These are phyloP conservation scores for Dysphania ambrosioides DNA, from an alignment of 148 eudicot genomes.

Conservation along the genomic window DNA sequence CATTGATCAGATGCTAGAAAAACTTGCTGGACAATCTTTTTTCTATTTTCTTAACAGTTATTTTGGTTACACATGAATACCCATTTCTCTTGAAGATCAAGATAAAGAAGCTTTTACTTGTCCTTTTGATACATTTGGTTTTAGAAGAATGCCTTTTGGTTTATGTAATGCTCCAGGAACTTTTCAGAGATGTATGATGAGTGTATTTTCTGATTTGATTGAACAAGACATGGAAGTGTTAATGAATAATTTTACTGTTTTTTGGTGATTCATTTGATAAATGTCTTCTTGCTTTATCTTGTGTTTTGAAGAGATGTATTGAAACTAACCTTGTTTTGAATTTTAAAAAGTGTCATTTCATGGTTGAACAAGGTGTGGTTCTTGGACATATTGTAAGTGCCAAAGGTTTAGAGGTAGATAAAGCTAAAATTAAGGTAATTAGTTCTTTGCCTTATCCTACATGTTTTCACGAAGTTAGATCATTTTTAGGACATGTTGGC, in stretches of 20 bases:
- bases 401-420: constrained; percentile 16
- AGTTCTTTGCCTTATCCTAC: constrained; percentile 8
- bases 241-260: not conserved
- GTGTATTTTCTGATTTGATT: constrained; percentile 5
- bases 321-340: constrained; percentile 17
- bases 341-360: no score
- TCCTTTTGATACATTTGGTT: no score
- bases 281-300: not conserved
- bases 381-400: not conserved
- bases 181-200: no score
- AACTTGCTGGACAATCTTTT: no score
- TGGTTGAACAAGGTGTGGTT: not conserved
- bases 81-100: no score
- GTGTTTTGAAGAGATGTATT: not conserved
- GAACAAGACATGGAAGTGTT: constrained; percentile 4
- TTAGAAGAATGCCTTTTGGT: no score
- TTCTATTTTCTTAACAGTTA: no score
- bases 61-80: no score
- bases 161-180: no score
- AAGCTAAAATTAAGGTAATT: constrained; percentile 15
- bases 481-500: no score
- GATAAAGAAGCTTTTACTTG: no score
- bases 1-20: no score
- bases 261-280: constrained; percentile 12
- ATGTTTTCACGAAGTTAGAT: not conserved